Base-by-base conservation (phyloP, 129 eudicot genomes). In the Tagetes erecta region DNA sequence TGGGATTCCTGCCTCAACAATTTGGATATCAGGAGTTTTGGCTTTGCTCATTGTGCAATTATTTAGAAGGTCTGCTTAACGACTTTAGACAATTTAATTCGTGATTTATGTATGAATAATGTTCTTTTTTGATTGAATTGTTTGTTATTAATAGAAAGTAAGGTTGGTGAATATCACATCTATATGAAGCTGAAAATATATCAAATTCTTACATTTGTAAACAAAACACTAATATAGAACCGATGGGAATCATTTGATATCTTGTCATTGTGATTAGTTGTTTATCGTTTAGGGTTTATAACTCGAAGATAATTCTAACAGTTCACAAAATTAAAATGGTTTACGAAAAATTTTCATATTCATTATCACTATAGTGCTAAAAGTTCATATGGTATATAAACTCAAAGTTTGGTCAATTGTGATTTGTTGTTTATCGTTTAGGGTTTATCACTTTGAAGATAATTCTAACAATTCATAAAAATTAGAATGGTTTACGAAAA, bases 21-120 rank as follows among this genome's bases (percentile, higher is more conserved):
- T 60, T 35, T 60, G 67, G 44, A 60, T 34, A 60, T 60, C 44
- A 0, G 67, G 67, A 60, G 20, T 60, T 60, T 60, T 60, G 42
- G 67, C 67, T 35, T 60, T 60, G 2, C 36, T 36, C 2, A 34
- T 60, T 35, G 44, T 60, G 41, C 67, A 34, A 2, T 4, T 60
- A 10, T 60, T 20, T 60, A 35, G 42, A 60, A 35, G 44, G 12
- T 27, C 33, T 27, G 8, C 36, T 7, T 12, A 27, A 7, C 11
- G 9, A 36, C 7, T 56, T 34, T 59, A 33, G 67, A 35, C 36
- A 12, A 60, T 34, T 3, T 3, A 9, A 53, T 60, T 34, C 9
- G 1, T 12, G 67, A 60, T 35, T 35, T 35, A 35, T 34, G 20
- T 9, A 60, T 60, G 67, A 60, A 60, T 12, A 12, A 7, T 10